Percentiles rank a stretch among this genome's conserved stretches.
These are phyloP conservation scores for Boehmeria nivea DNA, from an alignment of 306 rosid genomes.

Conservation along the genomic window DNA sequence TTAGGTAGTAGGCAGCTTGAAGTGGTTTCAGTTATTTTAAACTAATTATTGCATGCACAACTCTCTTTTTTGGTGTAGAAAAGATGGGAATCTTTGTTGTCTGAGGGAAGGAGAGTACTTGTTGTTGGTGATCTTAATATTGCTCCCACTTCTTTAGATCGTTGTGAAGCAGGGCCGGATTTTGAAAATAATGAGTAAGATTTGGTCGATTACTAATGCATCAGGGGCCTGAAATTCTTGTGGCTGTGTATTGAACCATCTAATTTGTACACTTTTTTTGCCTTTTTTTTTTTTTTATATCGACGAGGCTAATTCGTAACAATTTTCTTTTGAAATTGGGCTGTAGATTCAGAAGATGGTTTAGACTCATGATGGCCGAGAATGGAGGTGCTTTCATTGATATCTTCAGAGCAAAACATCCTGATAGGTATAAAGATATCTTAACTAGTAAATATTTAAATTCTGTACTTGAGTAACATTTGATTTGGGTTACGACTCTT, in stretches of 20 bases:
- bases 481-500: conserved; percentile 4
- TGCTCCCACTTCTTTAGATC: conserved; percentile 81
- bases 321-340: conserved; percentile 17
- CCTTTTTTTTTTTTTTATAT: background rate
- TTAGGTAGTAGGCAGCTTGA: background rate
- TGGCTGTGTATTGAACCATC: conserved; percentile 3
- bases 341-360: conserved; percentile 85
- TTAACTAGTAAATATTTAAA: conserved; percentile 7
- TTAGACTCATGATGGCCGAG: conserved; percentile 61
- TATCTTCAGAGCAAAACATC: conserved; percentile 74
- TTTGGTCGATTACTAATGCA: background rate
- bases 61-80: conserved; percentile 43
- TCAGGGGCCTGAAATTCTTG: no score
- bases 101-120: conserved; percentile 58
- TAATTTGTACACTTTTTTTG: background rate
- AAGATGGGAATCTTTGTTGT: conserved; percentile 84
- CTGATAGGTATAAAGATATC: conserved; percentile 49
- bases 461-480: conserved; percentile 5
- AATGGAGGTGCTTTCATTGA: conserved; percentile 67
- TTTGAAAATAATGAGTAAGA: conserved; percentile 78
- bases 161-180: conserved; percentile 89
- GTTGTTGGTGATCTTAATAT: conserved; percentile 96
- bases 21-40: background rate
- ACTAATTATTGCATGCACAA: conserved; percentile 11
- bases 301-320: conserved; percentile 1